Evolutionary conservation across 805 yeast species (phyloP).

Genomic region (Cyberlindnera nakhonratchasimensis): DNA sequence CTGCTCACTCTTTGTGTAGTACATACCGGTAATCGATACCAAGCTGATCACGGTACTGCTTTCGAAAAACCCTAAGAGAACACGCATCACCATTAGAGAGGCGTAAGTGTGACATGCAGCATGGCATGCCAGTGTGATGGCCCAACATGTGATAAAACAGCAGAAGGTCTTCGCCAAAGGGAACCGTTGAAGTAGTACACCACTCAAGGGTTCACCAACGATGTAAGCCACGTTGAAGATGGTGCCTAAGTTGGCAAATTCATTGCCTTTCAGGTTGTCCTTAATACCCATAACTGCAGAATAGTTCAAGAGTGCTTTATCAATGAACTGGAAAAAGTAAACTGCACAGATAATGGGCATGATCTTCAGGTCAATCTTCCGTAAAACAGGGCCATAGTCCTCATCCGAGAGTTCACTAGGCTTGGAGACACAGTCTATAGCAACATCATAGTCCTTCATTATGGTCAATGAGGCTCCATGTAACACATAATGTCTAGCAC

Average conservation of each 20-base stretch:
- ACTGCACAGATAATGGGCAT: slow-evolving; percentile 40
- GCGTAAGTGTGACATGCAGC: slow-evolving; percentile 49
- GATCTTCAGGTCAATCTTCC: slow-evolving; percentile 19
- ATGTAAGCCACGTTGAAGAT: slow-evolving; percentile 51
- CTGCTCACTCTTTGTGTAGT: slow-evolving; percentile 51
- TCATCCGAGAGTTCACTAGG: not conserved
- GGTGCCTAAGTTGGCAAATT: slow-evolving; percentile 49
- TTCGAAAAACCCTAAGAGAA: slow-evolving; percentile 50
- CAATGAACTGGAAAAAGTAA: slow-evolving; percentile 54
- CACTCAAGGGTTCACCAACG: slow-evolving; percentile 46
- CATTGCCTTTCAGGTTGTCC: slow-evolving; percentile 41
- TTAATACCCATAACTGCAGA: slow-evolving; percentile 65
- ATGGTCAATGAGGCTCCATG: not conserved
- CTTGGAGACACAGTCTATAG: slow-evolving; percentile 2
- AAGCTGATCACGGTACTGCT: slow-evolving; percentile 52
- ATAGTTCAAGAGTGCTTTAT: slow-evolving; percentile 51
- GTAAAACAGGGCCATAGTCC: slow-evolving; percentile 5
- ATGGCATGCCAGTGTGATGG: slow-evolving; percentile 44
- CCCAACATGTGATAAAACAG: slow-evolving; percentile 46
- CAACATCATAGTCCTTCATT: slow-evolving; percentile 9
- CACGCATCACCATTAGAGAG: slow-evolving; percentile 48
- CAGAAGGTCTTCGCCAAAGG: slow-evolving; percentile 51
- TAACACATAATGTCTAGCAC: not conserved
- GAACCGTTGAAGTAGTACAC: slow-evolving; percentile 43
- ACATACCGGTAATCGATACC: slow-evolving; percentile 54